Conservation (phyloP, 106 monocot genomes). For the Dendrobium huoshanense region DNA sequence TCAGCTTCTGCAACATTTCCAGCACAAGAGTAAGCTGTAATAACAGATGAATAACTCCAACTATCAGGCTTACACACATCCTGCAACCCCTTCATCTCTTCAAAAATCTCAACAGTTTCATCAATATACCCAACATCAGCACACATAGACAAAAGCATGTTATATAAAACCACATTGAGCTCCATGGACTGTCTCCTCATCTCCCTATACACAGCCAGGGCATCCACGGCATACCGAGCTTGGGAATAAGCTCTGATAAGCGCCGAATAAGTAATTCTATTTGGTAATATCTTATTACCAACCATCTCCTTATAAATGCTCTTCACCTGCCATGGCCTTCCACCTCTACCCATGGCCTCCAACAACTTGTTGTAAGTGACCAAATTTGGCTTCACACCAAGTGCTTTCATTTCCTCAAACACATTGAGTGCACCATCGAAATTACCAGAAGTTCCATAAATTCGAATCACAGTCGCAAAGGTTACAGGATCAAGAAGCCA, state of each 20-base stretch:
- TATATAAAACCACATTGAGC: slow-evolving; percentile 55
- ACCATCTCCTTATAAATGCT: slow-evolving; percentile 68
- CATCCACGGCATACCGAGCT: slow-evolving; percentile 70
- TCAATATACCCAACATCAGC: slow-evolving; percentile 72
- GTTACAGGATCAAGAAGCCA: slow-evolving; percentile 57
- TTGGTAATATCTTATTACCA: slow-evolving; percentile 35
- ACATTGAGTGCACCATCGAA: slow-evolving; percentile 81
- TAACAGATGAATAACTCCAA: slow-evolving; percentile 79
- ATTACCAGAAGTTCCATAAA: slow-evolving; percentile 52
- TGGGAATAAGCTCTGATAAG: slow-evolving; percentile 52
- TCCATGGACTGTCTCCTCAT: slow-evolving; percentile 51
- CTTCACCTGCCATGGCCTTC: slow-evolving; percentile 84
- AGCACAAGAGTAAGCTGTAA: slow-evolving; percentile 73
- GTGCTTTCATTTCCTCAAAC: slow-evolving; percentile 86
- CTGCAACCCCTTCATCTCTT: slow-evolving; percentile 56
- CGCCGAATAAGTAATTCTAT: slow-evolving; percentile 42
- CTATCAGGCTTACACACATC: slow-evolving; percentile 53
- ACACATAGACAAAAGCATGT: slow-evolving; percentile 84
- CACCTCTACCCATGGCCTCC: slow-evolving; percentile 72
- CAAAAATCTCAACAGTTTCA: slow-evolving; percentile 58
- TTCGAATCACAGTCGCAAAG: slow-evolving; percentile 53
- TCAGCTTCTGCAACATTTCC: slow-evolving; percentile 71
- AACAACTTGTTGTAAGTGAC: slow-evolving; percentile 67
- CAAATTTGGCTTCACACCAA: slow-evolving; percentile 70
- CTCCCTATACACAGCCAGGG: slow-evolving; percentile 44